Evolutionary conservation across 257 asterid genomes (phyloP), one percentile per base, ranked within the genome.

Genomic region (Anisodus tanguticus): DNA sequence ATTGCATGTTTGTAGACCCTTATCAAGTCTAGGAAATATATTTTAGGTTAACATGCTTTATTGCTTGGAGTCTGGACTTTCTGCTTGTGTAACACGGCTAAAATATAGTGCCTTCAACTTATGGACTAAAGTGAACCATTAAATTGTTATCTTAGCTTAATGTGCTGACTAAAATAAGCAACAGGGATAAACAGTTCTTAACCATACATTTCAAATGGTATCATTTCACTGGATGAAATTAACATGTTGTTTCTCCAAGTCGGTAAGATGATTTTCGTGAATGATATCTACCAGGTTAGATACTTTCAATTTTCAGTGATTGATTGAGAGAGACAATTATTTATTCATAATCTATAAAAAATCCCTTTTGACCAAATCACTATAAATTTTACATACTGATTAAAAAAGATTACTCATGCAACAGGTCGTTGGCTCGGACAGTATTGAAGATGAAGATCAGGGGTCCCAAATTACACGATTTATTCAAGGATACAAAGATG

Each of bases 391-490:
- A 41, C 15, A 2, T 15, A 41, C 31, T 69, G 1, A 41, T 41
- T 8, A 69, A 35, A 43, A 31, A 9, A 17, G 19, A 12, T 7
- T 51, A 76, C 66, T 77, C 82, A 0, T 77, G 82, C 82, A 77
- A 62, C 86, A 95, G 98, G 98, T 95, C 51, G 84, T 85, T 55
- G 97, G 97, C 64, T 92, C 92, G 1, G 98, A 95, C 69, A 89
- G 88, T 83, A 83, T 90, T 37, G 92, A 89, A 15, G 97, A 91
- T 88, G 89, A 90, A 49, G 95, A 95, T 83, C 87, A 88, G 79
- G 90, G 94, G 76, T 83, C 89, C 82, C 93, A 88, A 83, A 85
- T 94, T 79, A 92, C 97, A 8, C 90, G 83, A 84, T 95, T 95
- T 72, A 90, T 94, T 43, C 90, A 93, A 89, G 92, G 97, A 54